A percentile compares a stretch with the other conserved stretches of the same genome.
Evolutionary conservation across 129 eudicot genomes (phyloP).

Genomic region (Flaveria ramosissima): DNA sequence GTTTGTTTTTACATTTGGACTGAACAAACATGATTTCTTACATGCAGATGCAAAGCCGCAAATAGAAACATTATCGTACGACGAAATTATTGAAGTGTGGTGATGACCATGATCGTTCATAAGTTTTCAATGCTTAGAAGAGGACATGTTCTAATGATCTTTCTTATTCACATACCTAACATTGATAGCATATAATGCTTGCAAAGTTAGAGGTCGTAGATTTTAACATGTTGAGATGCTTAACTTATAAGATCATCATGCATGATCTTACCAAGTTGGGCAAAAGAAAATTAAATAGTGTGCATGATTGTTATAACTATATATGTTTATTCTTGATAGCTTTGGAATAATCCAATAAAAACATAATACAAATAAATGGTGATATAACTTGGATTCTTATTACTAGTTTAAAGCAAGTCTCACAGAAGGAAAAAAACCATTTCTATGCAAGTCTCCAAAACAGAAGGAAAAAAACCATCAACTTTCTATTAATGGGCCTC

Average conservation of each 20-base stretch:
- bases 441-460: no score
- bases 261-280: not conserved
- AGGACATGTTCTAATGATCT: no score
- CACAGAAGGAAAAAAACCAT: no score
- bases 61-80: not conserved
- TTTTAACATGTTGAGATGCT: not conserved
- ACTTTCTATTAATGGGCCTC: no score
- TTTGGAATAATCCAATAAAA: not conserved
- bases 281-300: not conserved
- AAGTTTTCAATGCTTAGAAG: no score
- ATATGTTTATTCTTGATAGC: not conserved
- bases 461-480: no score
- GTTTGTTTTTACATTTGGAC: not conserved
- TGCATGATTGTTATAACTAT: no score
- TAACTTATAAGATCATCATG: not conserved
- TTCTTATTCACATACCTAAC: no score
- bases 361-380: not conserved
- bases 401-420: no score
- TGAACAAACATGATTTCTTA: constrained; percentile 10
- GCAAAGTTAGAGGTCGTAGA: no score
- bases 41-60: not conserved
- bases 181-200: no score
- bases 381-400: not conserved
- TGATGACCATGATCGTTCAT: not conserved
- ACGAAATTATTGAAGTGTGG: not conserved